These are phyloP conservation scores for Carex arenaria DNA, from an alignment of 202 grass and related monocot species.

Conservation along the genomic window DNA sequence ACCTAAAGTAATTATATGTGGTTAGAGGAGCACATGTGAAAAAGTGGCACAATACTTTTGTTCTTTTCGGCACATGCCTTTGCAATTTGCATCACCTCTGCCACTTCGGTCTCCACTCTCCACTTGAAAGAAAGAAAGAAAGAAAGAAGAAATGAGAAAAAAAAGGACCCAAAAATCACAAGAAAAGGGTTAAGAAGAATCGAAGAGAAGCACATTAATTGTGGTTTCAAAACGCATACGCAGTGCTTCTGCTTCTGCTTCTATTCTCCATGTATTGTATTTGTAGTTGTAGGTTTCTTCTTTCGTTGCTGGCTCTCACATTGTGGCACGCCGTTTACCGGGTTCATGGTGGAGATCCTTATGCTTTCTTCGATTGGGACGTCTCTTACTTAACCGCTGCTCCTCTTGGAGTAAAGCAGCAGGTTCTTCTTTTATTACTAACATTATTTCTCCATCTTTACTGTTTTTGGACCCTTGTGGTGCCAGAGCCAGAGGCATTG, in stretches of 20 bases:
- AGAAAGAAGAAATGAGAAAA: not conserved
- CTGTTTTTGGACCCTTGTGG: not conserved
- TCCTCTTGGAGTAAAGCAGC: constrained; percentile 35
- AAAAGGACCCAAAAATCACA: not conserved
- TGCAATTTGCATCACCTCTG: constrained; percentile 11
- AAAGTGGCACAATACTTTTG: not conserved
- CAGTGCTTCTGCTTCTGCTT: too few species aligned
- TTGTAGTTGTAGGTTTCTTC: constrained; percentile 14
- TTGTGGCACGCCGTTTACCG: not conserved
- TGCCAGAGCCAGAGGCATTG: not conserved
- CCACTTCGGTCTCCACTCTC: constrained; percentile 1
- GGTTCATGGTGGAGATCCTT: constrained; percentile 23
- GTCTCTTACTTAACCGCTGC: constrained; percentile 38
- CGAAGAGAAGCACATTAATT: constrained; percentile 1
- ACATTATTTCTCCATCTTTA: not conserved
- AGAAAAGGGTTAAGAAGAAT: not conserved
- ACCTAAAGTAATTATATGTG: not conserved
- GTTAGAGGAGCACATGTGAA: not conserved
- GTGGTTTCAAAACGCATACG: too few species aligned
- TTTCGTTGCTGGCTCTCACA: not conserved
- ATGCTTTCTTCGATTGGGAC: constrained; percentile 31
- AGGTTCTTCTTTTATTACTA: constrained; percentile 16
- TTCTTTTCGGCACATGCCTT: constrained; percentile 29
- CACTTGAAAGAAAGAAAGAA: not conserved
- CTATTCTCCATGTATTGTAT: not conserved